Evolutionary conservation across 2,329 filamentous ascomycete species (phyloP).

Genomic region (Clarireedia paspali): DNA sequence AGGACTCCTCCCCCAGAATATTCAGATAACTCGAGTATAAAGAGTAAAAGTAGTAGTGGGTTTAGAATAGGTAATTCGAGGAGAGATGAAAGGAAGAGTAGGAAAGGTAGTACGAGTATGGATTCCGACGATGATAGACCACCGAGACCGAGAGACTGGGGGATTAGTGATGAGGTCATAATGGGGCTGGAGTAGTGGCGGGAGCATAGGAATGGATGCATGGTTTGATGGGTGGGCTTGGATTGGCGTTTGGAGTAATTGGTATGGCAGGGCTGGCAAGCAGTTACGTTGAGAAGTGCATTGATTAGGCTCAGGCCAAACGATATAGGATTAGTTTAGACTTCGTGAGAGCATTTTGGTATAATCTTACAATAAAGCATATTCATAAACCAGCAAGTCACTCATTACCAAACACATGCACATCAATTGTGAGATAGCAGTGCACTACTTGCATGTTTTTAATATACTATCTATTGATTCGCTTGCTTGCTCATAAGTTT

Average conservation of each 20-base stretch:
- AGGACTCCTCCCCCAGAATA: slow-evolving; percentile 12
- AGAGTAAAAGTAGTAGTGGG: slow-evolving; percentile 12
- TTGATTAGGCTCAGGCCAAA: too few species aligned
- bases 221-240: background rate
- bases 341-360: too few species aligned
- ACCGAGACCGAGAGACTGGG: slow-evolving; percentile 56
- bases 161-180: slow-evolving; percentile 73
- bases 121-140: slow-evolving; percentile 38
- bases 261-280: background rate
- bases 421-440: too few species aligned
- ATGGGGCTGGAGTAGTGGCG: slow-evolving; percentile 65
- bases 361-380: too few species aligned
- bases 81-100: slow-evolving; percentile 16
- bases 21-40: slow-evolving; percentile 14
- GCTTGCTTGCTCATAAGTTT: background rate
- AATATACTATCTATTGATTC: background rate
- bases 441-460: background rate
- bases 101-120: slow-evolving; percentile 15
- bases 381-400: too few species aligned
- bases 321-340: too few species aligned
- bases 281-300: too few species aligned
- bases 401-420: too few species aligned
- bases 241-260: background rate
- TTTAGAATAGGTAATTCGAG: slow-evolving; percentile 17
- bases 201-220: background rate